A percentile compares a stretch with the other conserved stretches of the same genome.
These are phyloP conservation scores for Populus simonii DNA, from an alignment of 345 rosid species.

Conservation along the genomic window DNA sequence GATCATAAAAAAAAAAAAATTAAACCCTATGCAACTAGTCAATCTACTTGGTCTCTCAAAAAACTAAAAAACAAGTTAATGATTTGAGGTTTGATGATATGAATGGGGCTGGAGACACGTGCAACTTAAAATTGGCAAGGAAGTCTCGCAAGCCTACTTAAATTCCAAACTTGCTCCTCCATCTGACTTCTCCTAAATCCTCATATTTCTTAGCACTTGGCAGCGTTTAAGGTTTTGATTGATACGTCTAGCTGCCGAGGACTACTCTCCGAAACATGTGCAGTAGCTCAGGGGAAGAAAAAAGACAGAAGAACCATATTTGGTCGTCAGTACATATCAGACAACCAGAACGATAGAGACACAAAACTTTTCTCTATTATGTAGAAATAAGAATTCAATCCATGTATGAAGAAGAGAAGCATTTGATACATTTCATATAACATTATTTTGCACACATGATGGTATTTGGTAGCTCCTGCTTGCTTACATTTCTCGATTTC, in stretches of 20 bases:
- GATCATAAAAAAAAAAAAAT: neutral
- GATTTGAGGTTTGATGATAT: no score
- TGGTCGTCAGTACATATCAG: neutral
- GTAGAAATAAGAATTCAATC: neutral
- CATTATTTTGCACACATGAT: slow-evolving; percentile 17
- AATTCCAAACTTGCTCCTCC: no score
- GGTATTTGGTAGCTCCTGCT: slow-evolving; percentile 7
- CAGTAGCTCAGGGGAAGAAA: neutral
- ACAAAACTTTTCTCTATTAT: neutral
- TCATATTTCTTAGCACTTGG: no score
- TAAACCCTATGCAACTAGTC: neutral
- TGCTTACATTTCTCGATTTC: slow-evolving; percentile 11
- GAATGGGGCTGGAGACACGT: no score
- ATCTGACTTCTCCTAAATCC: no score
- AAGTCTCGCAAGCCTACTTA: no score
- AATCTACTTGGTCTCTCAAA: no score
- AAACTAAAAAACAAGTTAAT: no score
- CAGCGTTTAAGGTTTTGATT: no score
- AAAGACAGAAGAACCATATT: neutral
- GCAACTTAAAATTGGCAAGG: no score
- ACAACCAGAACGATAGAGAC: neutral
- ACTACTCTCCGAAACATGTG: neutral
- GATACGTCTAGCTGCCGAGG: no score
- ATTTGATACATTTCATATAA: neutral
- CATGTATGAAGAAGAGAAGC: slow-evolving; percentile 1